Evolutionary conservation across 2,329 filamentous ascomycete genomes (phyloP), one percentile per base, ranked within the genome.

Genomic region (Berkeleyomyces rouxiae): DNA sequence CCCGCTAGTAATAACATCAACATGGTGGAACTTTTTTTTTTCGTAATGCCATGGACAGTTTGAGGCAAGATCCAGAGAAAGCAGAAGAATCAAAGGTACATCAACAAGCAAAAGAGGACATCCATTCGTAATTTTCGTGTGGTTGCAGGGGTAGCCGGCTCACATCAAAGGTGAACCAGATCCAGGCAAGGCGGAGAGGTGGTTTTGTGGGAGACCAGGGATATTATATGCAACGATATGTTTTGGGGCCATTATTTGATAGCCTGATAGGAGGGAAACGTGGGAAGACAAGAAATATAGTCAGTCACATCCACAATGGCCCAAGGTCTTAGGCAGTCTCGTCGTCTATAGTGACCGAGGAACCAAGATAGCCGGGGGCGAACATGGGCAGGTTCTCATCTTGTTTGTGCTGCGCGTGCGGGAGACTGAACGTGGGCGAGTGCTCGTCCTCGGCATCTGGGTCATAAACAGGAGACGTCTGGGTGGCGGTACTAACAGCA

Each of bases 271-370:
- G 33, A 16, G 33, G 7, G 7, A 39, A 55, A 53, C 16, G 16
- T 31, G 23, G 13, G 1, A 3, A 39, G 36, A 16, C 33, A 9
- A n/a, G 51, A 23, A 23, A 23, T 23, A 23, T 2, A 23, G 23
- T 23, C 23, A 23, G 23, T 23, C 23, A 23, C 23, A 23, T 23
- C 1, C 23, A 23, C 23, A 23, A 23, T 23, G n/a, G 33, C 13
- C 51, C 5, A 7, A 7, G 33, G n/a, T 23, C 5, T 55, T 39
- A 55, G 31, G 37, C 51, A 13, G 10, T 9, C 51, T 75, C 76
- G 69, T 77, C 81, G 67, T 82, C 79, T 71, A 77, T 81, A n/a
- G 72, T 69, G 10, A 74, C 70, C 2, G 78, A 77, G 1, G 79
- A 78, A 5, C 79, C 79, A 60, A 72, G 69, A 67, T 79, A 81